Evolutionary conservation across 177 flowering plant species (phyloP), one percentile per base, ranked within the genome.

Genomic region (Vitis hybrid): DNA sequence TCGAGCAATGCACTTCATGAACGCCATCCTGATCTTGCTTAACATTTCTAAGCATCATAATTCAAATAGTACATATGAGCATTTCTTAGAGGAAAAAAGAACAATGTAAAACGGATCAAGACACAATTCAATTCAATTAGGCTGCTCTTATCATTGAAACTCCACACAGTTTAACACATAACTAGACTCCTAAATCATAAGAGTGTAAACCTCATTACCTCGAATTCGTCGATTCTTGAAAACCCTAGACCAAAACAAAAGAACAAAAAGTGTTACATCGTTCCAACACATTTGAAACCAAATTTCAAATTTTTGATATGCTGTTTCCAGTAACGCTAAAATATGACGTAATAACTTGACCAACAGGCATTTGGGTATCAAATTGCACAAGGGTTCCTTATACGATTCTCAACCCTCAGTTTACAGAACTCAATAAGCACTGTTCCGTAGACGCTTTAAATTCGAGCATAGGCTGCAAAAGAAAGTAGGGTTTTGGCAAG

Each of bases 1-100:
- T 85, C 6, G 97, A 92, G 70, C 97, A 92, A 76, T 91, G 97
- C 64, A 91, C 79, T 83, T 87, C 87, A 72, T 73, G 88, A 56
- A 52, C 56, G 57, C 74, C 71, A 12, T 59, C 81, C 14, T 66
- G 73, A 2, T 75, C 78, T 21, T 59, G 74, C 60, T 63, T 60
- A 16, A 60, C 63, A 62, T 32, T 51, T 61, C 86, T 77, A 35
- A 74, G 24, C 52, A 49, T 54, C 10, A 52, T 1, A 69, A 27
- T 15, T 18, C 65, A 16, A 6, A 35, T 35, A 35, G 40, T 35
- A 35, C 6, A 35, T 35, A 35, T 4, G 40, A 35, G 48, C n/a
- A 51, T 16, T 15, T 19, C 15, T 57, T 15, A 15, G 15, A 15
- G 18, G 18, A 57, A 18, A 15, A 19, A 18, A 57, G 7, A 11